Percentiles rank a stretch among this genome's conserved stretches.
Conservation (phyloP, 1,139 yeast genomes). For the Arxiozyma bovina region DNA sequence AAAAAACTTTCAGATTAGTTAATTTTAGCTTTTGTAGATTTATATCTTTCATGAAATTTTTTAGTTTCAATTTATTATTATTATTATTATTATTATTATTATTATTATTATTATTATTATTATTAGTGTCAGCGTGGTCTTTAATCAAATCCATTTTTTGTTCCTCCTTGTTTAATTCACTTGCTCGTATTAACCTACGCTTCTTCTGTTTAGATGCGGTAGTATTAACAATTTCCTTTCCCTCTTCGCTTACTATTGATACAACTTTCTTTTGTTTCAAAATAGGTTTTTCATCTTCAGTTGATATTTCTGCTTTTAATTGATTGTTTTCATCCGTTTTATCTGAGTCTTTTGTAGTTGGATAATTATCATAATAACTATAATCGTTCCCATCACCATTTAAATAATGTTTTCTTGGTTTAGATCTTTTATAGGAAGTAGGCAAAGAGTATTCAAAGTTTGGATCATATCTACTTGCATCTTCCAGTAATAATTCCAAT, state of each 20-base stretch:
- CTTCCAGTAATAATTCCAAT: slow-evolving; percentile 26
- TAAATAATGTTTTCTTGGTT: neutral
- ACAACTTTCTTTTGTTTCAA: neutral
- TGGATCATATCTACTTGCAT: slow-evolving; percentile 34
- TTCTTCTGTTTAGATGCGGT: neutral
- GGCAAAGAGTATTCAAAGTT: slow-evolving; percentile 26
- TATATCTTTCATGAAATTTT: neutral
- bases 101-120: too few relatives aligned
- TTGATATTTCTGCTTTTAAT: neutral
- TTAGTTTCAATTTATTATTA: neutral
- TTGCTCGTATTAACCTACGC: slow-evolving; percentile 2
- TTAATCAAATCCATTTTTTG: neutral
- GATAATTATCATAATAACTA: neutral
- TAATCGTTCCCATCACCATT: neutral
- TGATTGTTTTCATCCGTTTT: neutral
- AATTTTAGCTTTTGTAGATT: neutral
- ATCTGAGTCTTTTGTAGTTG: neutral
- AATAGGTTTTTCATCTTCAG: too few relatives aligned
- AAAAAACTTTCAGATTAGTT: neutral
- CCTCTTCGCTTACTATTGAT: neutral
- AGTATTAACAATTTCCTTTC: neutral
- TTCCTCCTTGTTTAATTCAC: neutral
- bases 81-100: too few relatives aligned
- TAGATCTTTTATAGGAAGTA: slow-evolving; percentile 14
- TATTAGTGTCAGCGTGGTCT: neutral